A percentile compares a stretch with the other conserved stretches of the same genome.
Evolutionary conservation across 192 early-diverging fungal genomes (phyloP).

Genomic region (Phlyctochytrium planicorne): DNA sequence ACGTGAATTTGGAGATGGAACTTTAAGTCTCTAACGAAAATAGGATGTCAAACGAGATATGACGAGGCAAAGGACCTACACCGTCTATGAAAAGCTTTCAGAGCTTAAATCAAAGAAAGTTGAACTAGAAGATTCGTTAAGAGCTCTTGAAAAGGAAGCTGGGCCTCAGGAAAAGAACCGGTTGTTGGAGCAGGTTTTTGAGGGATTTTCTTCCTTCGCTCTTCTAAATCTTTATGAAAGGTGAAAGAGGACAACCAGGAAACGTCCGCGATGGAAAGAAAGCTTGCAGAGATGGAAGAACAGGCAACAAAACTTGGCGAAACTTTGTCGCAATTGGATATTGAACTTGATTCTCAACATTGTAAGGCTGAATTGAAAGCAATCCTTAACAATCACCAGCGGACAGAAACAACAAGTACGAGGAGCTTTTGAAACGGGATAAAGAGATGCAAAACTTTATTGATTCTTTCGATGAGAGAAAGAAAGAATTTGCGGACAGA

Average conservation of each 20-base stretch:
- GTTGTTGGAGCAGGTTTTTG: slow-evolving; percentile 52
- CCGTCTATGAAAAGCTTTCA: slow-evolving; percentile 41
- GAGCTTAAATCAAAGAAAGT: slow-evolving; percentile 32
- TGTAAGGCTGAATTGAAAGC: slow-evolving; percentile 10
- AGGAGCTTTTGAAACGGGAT: slow-evolving; percentile 60
- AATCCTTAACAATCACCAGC: slow-evolving; percentile 18
- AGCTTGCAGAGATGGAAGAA: slow-evolving; percentile 50
- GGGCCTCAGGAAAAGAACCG: slow-evolving; percentile 48
- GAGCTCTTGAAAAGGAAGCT: slow-evolving; percentile 37
- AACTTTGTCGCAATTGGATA: slow-evolving; percentile 43
- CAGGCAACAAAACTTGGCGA: slow-evolving; percentile 44
- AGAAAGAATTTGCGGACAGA: slow-evolving; percentile 27
- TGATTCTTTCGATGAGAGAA: slow-evolving; percentile 45
- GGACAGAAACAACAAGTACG: slow-evolving; percentile 55
- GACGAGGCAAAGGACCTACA: slow-evolving; percentile 37
- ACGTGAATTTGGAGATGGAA: slow-evolving; percentile 10
- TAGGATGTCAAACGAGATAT: slow-evolving; percentile 44
- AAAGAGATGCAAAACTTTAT: slow-evolving; percentile 59
- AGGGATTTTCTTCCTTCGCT: slow-evolving; percentile 2
- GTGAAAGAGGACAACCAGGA: slow-evolving; percentile 64
- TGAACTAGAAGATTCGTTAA: slow-evolving; percentile 48
- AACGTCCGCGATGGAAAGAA: slow-evolving; percentile 60
- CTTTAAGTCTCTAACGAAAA: not conserved
- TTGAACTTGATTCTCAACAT: slow-evolving; percentile 44
- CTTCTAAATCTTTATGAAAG: slow-evolving; percentile 22